phyloP scores from a whole-genome alignment of 257 asterid species.

The Jacaranda mimosifolia region DNA sequence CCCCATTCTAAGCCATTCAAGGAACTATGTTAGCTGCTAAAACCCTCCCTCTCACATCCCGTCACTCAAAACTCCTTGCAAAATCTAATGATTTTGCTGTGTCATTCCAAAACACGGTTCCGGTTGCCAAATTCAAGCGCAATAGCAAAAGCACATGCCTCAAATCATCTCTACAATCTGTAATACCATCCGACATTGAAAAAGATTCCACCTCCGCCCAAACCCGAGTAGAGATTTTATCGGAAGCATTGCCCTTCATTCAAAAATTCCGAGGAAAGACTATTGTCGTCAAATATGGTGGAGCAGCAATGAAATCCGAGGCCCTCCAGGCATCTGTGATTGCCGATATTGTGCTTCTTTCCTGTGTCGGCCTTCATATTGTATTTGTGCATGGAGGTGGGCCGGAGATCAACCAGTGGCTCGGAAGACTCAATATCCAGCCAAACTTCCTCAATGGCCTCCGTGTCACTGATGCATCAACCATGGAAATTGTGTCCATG shows the following conservation, averaged over 20 bases:
- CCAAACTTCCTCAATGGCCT: constrained; percentile 80
- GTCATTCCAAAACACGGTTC: constrained; percentile 30
- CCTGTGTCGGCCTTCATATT: constrained; percentile 82
- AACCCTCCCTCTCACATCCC: constrained; percentile 49
- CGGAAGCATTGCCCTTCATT: constrained; percentile 84
- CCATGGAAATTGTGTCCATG: constrained; percentile 90
- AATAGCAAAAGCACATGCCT: constrained; percentile 41
- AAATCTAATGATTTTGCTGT: constrained; percentile 37
- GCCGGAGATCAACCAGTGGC: constrained; percentile 88
- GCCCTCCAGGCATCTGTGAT: constrained; percentile 87
- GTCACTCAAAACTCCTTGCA: constrained; percentile 28
- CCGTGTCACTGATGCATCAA: constrained; percentile 82
- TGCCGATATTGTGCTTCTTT: constrained; percentile 79
- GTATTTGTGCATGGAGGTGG: constrained; percentile 89
- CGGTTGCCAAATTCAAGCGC: constrained; percentile 32
- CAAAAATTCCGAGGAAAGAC: constrained; percentile 85
- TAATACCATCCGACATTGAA: constrained; percentile 40
- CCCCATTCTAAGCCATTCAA: constrained; percentile 25
- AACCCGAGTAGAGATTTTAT: constrained; percentile 68
- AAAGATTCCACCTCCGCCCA: constrained; percentile 58
- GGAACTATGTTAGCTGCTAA: constrained; percentile 61
- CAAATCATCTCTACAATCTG: constrained; percentile 52
- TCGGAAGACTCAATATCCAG: constrained; percentile 60
- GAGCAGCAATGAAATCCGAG: constrained; percentile 88
- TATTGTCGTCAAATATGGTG: constrained; percentile 86